Evolutionary conservation across 1,139 yeast genomes (phyloP).

Genomic region (Barnettozyma hawaiiensis): DNA sequence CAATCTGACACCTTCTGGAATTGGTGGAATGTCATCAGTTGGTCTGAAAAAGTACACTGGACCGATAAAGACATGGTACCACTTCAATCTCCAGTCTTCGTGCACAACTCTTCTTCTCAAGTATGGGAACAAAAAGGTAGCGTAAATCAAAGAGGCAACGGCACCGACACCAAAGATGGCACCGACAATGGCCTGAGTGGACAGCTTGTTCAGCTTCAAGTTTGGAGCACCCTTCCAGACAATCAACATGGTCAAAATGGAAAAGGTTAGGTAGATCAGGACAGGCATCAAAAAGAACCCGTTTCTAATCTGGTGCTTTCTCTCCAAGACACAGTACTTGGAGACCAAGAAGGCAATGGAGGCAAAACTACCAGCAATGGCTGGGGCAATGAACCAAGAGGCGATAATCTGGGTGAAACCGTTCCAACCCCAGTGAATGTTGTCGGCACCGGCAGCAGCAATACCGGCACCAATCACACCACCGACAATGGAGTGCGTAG

Average conservation of each 20-base stretch:
- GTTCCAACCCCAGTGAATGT: slow-evolving; percentile 69
- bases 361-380: slow-evolving; percentile 60
- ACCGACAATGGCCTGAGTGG: slow-evolving; percentile 46
- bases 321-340: slow-evolving; percentile 56
- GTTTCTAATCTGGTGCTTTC: slow-evolving; percentile 41
- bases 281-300: slow-evolving; percentile 56
- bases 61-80: slow-evolving; percentile 53
- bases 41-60: slow-evolving; percentile 53
- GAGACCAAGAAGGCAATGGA: slow-evolving; percentile 52
- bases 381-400: slow-evolving; percentile 80
- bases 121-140: slow-evolving; percentile 55
- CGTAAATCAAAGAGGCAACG: slow-evolving; percentile 47
- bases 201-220: slow-evolving; percentile 47
- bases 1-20: slow-evolving; percentile 51
- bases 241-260: slow-evolving; percentile 55
- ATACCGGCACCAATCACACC: slow-evolving; percentile 71
- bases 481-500: slow-evolving; percentile 77
- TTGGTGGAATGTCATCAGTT: slow-evolving; percentile 57
- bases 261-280: slow-evolving; percentile 55
- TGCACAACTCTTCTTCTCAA: slow-evolving; percentile 54
- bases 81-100: slow-evolving; percentile 63
- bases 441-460: slow-evolving; percentile 52
- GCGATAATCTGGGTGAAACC: slow-evolving; percentile 73
- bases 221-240: slow-evolving; percentile 75
- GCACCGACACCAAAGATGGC: slow-evolving; percentile 61